These are phyloP conservation scores for Aegilops sharonensis DNA, from an alignment of 176 grass and related monocot genomes.

Conservation along the genomic window DNA sequence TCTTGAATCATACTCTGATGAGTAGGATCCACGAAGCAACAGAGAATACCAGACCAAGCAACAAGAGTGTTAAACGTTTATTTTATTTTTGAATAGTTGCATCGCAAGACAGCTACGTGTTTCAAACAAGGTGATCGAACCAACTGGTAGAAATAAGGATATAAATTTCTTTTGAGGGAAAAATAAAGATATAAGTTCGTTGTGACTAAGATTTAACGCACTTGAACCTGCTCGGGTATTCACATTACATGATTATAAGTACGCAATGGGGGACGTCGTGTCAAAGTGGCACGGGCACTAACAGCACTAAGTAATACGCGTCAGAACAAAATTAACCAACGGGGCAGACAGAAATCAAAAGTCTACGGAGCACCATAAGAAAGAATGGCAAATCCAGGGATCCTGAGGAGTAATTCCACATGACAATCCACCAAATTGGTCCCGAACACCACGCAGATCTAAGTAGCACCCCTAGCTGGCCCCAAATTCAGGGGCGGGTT, in stretches of 20 bases:
- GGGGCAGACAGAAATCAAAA: neutral
- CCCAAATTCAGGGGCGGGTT: slow-evolving; percentile 3
- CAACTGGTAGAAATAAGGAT: neutral
- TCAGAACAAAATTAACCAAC: neutral
- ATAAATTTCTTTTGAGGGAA: too few relatives aligned
- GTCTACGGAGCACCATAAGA: slow-evolving; percentile 15
- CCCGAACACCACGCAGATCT: slow-evolving; percentile 1
- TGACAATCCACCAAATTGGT: neutral
- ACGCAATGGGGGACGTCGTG: neutral
- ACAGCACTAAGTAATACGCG: neutral
- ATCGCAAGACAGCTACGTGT: neutral
- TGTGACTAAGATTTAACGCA: neutral
- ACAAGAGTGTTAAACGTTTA: neutral
- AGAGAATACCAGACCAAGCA: neutral
- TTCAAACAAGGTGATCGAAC: neutral
- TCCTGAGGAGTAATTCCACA: neutral
- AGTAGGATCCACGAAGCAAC: neutral
- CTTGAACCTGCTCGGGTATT: neutral
- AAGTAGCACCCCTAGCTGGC: neutral
- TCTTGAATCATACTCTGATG: neutral
- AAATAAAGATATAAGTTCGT: neutral
- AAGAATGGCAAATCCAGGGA: neutral
- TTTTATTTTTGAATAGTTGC: neutral
- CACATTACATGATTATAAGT: neutral
- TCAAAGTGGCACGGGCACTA: neutral